Base-by-base conservation (phyloP, 345 rosid genomes). In the Gossypium raimondii region DNA sequence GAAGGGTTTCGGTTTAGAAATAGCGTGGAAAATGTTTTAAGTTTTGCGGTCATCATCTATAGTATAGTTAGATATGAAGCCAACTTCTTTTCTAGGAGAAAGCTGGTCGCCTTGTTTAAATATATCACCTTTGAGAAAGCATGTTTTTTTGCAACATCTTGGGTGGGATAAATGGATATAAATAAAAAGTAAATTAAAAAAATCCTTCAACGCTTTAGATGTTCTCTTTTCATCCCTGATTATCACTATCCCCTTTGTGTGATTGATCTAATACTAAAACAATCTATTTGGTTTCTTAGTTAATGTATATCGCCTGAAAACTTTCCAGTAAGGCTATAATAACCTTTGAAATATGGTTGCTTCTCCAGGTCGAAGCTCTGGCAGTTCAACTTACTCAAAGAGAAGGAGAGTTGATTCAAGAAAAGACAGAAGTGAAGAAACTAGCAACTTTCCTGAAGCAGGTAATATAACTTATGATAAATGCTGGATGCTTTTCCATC, bases 381-480 rank as follows among this genome's bases (percentile, higher is more conserved):
- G 98, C 97, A 50, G 93, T 96, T 81, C 97, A 96, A 77, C 84
- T 96, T 81, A 90, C 97, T 76, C 89, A 92, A 81, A 92, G 97
- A 83, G 99, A 96, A 87, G 97, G 99, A 81, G 98, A 93, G 81
- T 76, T 93, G 81, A 84, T 90, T 75, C 97, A 89, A 77, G 97
- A 96, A 78, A 96, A 96, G 79, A 76, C 95, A 12, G 98, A 96
- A 92, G 98, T 93, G 78, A 96, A 96, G 90, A 92, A 85, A 86
- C 84, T 96, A 47, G 95, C 97, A n/a, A 80, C 76, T 79, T 93
- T 96, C 78, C 87, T 96, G 55, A 93, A 93, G 82, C 95, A 91
- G 96, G 99, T 95, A 80, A 67, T 53, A 34, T 14, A 76, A 27
- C 20, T 66, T 59, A 13, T 43, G 53, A 50, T 25, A 16, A 53